Evolutionary conservation across 805 yeast genomes (phyloP).

Genomic region (Starmerella geochares): DNA sequence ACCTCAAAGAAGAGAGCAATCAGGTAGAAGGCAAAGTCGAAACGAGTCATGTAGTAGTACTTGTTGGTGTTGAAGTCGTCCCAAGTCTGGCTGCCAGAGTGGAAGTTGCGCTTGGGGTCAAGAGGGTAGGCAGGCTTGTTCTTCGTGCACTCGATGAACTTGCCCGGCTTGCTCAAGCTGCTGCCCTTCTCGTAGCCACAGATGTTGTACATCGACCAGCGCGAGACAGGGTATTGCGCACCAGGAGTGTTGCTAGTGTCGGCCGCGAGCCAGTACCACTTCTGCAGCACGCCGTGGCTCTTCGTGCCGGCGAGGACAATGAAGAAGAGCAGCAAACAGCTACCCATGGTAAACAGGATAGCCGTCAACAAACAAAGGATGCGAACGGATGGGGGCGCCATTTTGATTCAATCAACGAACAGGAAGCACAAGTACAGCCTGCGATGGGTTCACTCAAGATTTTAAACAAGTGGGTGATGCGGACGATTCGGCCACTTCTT

Average conservation of each 20-base stretch:
- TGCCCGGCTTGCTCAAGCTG: conserved; percentile 38
- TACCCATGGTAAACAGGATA: conserved; percentile 35
- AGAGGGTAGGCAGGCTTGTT: conserved; percentile 71
- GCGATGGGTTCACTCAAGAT: background rate
- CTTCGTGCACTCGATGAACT: conserved; percentile 42
- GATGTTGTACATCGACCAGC: conserved; percentile 77
- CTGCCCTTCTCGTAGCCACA: conserved; percentile 42
- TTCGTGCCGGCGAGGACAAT: conserved; percentile 52
- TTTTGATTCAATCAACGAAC: conserved; percentile 1
- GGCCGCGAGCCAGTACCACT: conserved; percentile 73
- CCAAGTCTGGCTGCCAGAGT: conserved; percentile 46
- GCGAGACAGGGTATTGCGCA: conserved; percentile 38
- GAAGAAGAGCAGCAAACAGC: conserved; percentile 49
- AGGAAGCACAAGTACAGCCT: background rate
- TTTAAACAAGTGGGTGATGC: conserved; percentile 1
- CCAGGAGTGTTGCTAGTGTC: conserved; percentile 46
- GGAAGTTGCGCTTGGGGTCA: conserved; percentile 70
- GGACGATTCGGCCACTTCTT: conserved; percentile 3
- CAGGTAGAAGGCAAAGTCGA: conserved; percentile 54
- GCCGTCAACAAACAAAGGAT: conserved; percentile 15
- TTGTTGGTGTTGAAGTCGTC: conserved; percentile 41
- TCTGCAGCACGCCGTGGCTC: conserved; percentile 43
- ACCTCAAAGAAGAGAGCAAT: conserved; percentile 48
- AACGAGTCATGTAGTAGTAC: conserved; percentile 57
- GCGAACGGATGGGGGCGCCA: conserved; percentile 15